Percentiles rank a stretch among this genome's conserved stretches.
Conservation (phyloP, 768 basidiomycete species). For the Omphalotus guepiniiformis region DNA sequence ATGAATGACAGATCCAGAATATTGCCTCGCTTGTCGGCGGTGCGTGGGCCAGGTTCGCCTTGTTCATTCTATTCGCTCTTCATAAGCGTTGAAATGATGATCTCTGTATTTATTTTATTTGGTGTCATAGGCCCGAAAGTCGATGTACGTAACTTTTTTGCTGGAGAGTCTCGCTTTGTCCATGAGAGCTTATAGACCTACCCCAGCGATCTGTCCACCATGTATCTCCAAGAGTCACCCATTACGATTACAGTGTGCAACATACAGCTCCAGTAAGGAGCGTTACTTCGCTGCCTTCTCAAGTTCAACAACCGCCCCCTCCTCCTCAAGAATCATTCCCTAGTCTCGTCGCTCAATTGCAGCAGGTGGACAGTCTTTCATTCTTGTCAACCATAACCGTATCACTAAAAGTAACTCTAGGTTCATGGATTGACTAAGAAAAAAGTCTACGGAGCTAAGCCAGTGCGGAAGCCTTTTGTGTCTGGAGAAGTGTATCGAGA, state of each 20-base stretch:
- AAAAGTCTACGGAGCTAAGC: constrained; percentile 55
- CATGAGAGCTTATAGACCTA: neutral
- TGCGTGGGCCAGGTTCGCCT: too few relatives aligned
- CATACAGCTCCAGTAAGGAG: neutral
- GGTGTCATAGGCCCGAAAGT: too few relatives aligned
- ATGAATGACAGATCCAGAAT: constrained; percentile 30
- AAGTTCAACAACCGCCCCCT: constrained; percentile 23
- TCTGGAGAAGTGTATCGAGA: constrained; percentile 13
- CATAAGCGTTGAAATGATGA: too few relatives aligned
- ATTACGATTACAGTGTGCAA: neutral
- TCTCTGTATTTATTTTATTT: too few relatives aligned
- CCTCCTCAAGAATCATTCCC: constrained; percentile 28
- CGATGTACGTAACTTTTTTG: too few relatives aligned
- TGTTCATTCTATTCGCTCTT: too few relatives aligned
- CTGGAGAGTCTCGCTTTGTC: neutral
- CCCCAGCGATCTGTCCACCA: neutral
- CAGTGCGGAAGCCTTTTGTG: constrained; percentile 47
- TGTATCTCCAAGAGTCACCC: neutral
- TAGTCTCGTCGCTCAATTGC: constrained; percentile 57
- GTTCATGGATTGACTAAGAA: constrained; percentile 69
- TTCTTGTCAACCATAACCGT: too few relatives aligned
- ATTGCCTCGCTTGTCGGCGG: constrained; percentile 41
- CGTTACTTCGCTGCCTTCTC: constrained; percentile 13
- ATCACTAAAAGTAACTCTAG: neutral
- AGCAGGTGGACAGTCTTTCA: constrained; percentile 32